phyloP scores from a whole-genome alignment of 1,284 basidiomycete genomes.

The Ustilago vetiveriae region DNA sequence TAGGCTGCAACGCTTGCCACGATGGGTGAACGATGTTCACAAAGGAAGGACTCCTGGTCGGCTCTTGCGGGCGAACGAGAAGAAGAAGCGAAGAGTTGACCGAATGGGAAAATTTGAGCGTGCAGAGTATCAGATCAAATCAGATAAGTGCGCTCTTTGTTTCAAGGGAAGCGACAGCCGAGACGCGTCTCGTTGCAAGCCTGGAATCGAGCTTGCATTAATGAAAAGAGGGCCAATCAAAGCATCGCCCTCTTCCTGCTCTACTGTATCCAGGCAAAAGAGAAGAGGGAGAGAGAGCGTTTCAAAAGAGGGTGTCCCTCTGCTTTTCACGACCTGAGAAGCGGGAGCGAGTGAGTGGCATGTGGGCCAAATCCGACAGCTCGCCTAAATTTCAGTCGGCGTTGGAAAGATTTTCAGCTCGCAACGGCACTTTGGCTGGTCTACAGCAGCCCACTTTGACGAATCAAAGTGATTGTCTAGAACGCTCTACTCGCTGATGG shows the following conservation, averaged over 20 bases:
- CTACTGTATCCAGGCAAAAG: background rate
- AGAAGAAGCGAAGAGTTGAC: background rate
- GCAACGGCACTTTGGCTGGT: no score
- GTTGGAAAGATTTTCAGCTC: no score
- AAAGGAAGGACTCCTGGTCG: no score
- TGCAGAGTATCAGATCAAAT: background rate
- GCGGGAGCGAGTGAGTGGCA: background rate
- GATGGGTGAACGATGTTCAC: no score
- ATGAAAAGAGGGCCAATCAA: background rate
- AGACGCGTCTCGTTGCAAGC: background rate
- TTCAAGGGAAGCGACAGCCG: background rate
- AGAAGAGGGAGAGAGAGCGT: background rate
- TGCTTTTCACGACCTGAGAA: background rate
- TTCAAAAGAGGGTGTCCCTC: background rate
- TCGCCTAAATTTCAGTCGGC: slow-evolving; percentile 7
- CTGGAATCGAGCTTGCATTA: background rate
- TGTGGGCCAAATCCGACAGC: slow-evolving; percentile 9
- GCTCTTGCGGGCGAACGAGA: no score
- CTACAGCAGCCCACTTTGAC: no score
- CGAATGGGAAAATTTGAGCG: no score
- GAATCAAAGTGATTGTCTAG: no score
- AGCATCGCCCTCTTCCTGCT: background rate
- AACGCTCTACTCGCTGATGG: no score
- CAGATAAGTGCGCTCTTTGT: background rate
- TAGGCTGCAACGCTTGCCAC: no score